Evolutionary conservation across 139 green algal species (phyloP).

Genomic region (Penium margaritaceum): DNA sequence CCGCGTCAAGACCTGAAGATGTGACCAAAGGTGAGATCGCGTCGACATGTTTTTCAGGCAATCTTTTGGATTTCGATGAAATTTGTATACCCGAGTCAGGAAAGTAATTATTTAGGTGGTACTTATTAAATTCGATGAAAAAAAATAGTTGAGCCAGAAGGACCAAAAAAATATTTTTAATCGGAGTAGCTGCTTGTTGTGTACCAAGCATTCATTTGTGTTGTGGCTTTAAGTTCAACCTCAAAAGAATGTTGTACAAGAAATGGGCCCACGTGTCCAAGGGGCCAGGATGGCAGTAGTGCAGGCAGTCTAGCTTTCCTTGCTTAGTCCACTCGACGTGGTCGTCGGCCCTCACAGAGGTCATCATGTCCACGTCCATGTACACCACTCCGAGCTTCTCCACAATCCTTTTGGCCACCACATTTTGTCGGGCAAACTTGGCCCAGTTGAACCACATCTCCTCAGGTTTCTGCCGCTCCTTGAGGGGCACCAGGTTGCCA

Average conservation of each 20-base stretch:
- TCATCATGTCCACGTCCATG: slow-evolving; percentile 9
- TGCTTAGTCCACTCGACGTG: neutral
- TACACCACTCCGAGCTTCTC: neutral
- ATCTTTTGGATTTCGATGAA: no score
- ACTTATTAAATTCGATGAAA: no score
- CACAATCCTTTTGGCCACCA: neutral
- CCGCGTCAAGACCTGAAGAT: no score
- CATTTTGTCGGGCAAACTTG: slow-evolving; percentile 1
- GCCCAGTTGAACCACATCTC: slow-evolving; percentile 4
- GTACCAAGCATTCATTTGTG: no score
- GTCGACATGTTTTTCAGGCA: no score
- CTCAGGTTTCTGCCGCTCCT: neutral
- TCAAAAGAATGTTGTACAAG: slow-evolving; percentile 7
- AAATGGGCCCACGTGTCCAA: neutral
- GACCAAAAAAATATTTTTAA: no score
- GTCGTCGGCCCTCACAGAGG: neutral
- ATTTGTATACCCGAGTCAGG: no score
- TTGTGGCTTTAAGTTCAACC: no score
- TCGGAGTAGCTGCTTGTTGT: no score
- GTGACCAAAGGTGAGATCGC: no score
- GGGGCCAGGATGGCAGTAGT: slow-evolving; percentile 5
- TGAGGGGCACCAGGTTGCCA: neutral
- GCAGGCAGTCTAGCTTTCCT: neutral
- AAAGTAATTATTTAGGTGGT: no score
- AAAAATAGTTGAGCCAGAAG: no score